Base-by-base conservation (phyloP, 1,284 basidiomycete species). In the Pseudozyma tsukubaensis region DNA sequence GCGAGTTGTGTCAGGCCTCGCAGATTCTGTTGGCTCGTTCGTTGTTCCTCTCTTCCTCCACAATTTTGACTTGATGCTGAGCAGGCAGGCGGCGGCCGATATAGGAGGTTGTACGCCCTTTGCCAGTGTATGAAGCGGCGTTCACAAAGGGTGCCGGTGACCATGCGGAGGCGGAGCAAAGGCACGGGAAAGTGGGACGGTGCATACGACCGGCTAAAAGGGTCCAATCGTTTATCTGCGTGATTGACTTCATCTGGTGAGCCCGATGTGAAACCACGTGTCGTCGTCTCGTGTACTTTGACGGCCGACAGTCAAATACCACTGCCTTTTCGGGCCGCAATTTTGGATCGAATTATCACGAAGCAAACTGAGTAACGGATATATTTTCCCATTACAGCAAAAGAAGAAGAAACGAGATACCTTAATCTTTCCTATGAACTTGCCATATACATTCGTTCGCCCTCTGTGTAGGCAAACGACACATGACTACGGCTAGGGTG, bases 101-200 rank as follows among this genome's bases (percentile, higher is more conserved):
- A 39, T 12, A 39, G 4, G 12, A 39, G 37, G 11, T 39, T 39
- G 37, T 39, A 8, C 8, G 37, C 16, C 16, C 8, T 12, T 39
- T 39, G 42, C 10, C 18, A 44, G 16, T 10, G 16, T 44, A 19
- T 39, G 37, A 12, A 13, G 37, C 37, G 11, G 37, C 37, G 37
- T 12, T 39, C 24, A 29, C 24, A 3, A 29, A 6, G 24, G 24
- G 24, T 29, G 24, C 24, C 37, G 37, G 37, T 39, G 37, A 39
- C 37, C 37, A 39, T 44, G 42, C 42, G 44, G 19, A 47, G 44
- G 44, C 44, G 11, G 44, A 21, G 16, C 37, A 39, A n/a, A n/a
- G 16, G 44, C 44, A 47, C 44, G 44, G 44, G 44, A 3, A 47
- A 47, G 19, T 29, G 13, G 12, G 10, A 29, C 29, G 24, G 19